Evolutionary conservation across 2,329 filamentous ascomycete genomes (phyloP), one percentile per base, ranked within the genome.

Genomic region (Aspergillus transmontanensis): DNA sequence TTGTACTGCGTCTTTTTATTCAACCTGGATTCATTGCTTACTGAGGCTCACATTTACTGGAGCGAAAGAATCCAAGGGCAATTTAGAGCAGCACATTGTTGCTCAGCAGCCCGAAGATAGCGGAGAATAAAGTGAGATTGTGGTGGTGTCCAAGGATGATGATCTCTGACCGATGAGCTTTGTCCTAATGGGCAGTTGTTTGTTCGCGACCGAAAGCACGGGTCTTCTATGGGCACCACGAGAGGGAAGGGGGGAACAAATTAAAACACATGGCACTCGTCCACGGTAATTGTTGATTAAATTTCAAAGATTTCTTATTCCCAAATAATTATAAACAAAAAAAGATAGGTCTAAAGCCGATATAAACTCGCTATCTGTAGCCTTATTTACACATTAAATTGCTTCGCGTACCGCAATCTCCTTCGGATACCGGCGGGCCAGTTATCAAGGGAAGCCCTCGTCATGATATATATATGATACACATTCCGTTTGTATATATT

Each of bases 31-130:
- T 68, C 66, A 69, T 65, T 68, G 67, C 57, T 63, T 36, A 48
- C 48, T 60, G 61, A 59, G 48, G 53, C 60, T 67, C 67, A 58
- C 58, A 61, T 64, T 51, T 60, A 63, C 41, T 55, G 59, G 59
- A 68, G 68, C 64, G 51, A 60, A 59, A 54, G 43, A 61, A 59
- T 63, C 53, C 28, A 59, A 66, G 58, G 34, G 59, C 59, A 63
- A 48, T 51, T 51, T 56, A 57, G 57, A 66, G 64, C 58, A 67
- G 66, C 53, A 60, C 70, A 72, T 71, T 64, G 66, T 70, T 67
- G 63, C 68, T 64, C 68, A 66, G 48, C 16, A 57, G 63, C 58
- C 51, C 55, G 32, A 28, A 41, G 57, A 34, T 63, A 34, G 56
- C 45, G 57, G 39, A 39, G 26, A 50, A 45, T 51, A 59, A 61